phyloP scores from a whole-genome alignment of 805 yeast genomes.

The Barnettozyma populi region DNA sequence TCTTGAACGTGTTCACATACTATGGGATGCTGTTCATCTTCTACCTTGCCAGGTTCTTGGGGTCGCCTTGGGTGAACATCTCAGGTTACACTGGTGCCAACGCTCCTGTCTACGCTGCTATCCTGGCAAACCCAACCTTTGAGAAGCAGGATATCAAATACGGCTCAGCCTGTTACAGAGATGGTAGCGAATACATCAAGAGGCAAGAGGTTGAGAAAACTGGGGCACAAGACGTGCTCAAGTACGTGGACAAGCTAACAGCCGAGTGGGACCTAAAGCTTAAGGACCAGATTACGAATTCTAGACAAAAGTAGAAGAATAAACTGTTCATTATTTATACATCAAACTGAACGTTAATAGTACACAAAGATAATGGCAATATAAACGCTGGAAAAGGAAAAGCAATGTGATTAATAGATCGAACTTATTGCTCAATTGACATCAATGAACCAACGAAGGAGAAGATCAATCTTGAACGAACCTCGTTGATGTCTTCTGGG shows the following conservation, averaged over 20 bases:
- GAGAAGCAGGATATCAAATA: slow-evolving; percentile 48
- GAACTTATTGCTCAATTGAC: slow-evolving; percentile 43
- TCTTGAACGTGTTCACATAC: slow-evolving; percentile 70
- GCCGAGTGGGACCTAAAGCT: slow-evolving; percentile 71
- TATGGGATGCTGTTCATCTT: slow-evolving; percentile 83
- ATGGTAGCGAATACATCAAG: slow-evolving; percentile 62
- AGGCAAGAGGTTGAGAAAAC: slow-evolving; percentile 51
- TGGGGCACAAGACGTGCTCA: slow-evolving; percentile 63
- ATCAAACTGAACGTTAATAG: not conserved
- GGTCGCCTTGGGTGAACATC: slow-evolving; percentile 87
- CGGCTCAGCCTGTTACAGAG: slow-evolving; percentile 66
- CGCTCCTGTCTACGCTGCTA: slow-evolving; percentile 70
- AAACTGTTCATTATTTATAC: not conserved
- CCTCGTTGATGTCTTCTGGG: slow-evolving; percentile 99
- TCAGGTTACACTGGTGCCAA: slow-evolving; percentile 87
- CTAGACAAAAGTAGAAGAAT: slow-evolving; percentile 16
- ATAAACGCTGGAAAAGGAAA: not conserved
- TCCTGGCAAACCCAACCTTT: slow-evolving; percentile 41
- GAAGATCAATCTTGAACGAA: slow-evolving; percentile 85
- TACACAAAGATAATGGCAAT: not conserved
- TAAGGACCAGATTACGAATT: slow-evolving; percentile 60
- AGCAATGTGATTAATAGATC: not conserved
- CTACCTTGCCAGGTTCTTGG: slow-evolving; percentile 73
- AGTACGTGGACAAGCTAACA: slow-evolving; percentile 52
- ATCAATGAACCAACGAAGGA: slow-evolving; percentile 95